Conservation (phyloP, 2,329 filamentous ascomycete genomes). For the Xylariales sp. region DNA sequence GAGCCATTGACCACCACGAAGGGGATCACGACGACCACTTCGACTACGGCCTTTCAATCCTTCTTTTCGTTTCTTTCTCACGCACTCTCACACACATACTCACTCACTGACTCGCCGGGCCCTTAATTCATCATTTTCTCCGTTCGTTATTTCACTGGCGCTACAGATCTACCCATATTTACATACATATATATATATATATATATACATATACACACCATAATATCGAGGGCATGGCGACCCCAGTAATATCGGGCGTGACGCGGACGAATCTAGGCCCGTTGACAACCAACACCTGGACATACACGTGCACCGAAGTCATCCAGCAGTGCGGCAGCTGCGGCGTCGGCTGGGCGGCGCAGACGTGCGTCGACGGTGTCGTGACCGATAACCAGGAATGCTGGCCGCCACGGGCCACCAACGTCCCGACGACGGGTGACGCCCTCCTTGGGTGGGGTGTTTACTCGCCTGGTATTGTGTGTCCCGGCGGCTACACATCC, state of each 20-base stretch:
- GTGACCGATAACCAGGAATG: conserved; percentile 34
- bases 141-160: background rate
- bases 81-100: no score
- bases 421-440: conserved; percentile 21
- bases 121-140: background rate
- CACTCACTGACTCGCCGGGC: background rate
- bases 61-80: background rate
- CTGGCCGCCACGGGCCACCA: conserved; percentile 33
- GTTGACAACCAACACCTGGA: conserved; percentile 47
- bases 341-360: conserved; percentile 32
- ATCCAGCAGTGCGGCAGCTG: conserved; percentile 23
- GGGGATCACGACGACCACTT: background rate
- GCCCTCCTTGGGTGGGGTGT: conserved; percentile 34
- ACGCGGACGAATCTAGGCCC: conserved; percentile 52
- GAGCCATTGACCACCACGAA: no score
- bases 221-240: conserved; percentile 18
- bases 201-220: background rate
- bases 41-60: background rate
- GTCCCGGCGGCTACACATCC: conserved; percentile 37
- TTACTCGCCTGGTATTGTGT: conserved; percentile 37
- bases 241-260: conserved; percentile 14
- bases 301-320: conserved; percentile 35
- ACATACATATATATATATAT: no score
- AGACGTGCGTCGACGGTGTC: conserved; percentile 25
- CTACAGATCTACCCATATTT: background rate